Conservation (phyloP, 805 yeast genomes). For the Suhomyces sp. region DNA sequence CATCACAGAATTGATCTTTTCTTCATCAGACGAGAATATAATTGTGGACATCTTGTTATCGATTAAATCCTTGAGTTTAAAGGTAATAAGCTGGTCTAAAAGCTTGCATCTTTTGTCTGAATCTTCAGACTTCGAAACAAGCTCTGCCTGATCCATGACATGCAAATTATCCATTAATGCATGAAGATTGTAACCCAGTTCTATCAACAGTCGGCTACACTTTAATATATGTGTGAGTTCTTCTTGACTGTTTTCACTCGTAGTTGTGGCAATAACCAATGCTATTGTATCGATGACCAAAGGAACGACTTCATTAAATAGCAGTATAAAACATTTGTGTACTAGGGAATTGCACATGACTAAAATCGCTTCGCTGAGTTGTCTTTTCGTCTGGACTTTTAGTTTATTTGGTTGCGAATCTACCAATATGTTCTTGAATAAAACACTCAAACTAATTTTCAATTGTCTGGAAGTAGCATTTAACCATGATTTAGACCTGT, state of each 20-base stretch:
- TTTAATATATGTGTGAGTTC: neutral
- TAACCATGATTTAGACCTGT: conserved; percentile 32
- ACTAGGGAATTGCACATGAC: conserved; percentile 20
- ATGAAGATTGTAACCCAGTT: neutral
- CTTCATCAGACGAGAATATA: conserved; percentile 31
- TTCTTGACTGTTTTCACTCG: conserved; percentile 3
- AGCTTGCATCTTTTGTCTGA: conserved; percentile 7
- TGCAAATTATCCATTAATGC: neutral
- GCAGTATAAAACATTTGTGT: conserved; percentile 27
- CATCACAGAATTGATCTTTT: conserved; percentile 23
- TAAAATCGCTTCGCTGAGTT: conserved; percentile 20
- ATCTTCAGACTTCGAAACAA: neutral
- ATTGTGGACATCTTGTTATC: conserved; percentile 22
- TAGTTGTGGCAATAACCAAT: conserved; percentile 12
- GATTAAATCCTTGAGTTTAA: conserved; percentile 27
- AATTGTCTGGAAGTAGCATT: conserved; percentile 37
- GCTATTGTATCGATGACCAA: conserved; percentile 29
- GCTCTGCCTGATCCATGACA: neutral
- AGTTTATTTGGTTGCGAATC: conserved; percentile 13
- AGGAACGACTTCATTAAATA: conserved; percentile 30
- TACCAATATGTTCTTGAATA: conserved; percentile 30
- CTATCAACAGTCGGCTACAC: neutral
- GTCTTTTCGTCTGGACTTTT: conserved; percentile 22
- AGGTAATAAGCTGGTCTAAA: conserved; percentile 8
- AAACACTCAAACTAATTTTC: conserved; percentile 28